phyloP scores from a whole-genome alignment of 257 asterid genomes.

The Ophiorrhiza pumila region DNA sequence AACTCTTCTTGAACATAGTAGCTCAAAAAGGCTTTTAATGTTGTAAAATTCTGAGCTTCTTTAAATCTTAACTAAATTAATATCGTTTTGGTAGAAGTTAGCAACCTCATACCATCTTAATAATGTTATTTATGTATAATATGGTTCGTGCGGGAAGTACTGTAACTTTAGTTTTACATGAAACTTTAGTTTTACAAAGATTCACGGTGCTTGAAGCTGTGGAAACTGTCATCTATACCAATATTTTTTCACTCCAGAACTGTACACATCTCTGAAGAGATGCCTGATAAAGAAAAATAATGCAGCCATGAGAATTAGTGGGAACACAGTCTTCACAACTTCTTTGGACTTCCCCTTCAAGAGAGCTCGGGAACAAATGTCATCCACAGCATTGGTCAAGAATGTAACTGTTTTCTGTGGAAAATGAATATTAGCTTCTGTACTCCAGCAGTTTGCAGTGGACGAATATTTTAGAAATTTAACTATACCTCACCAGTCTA shows the following conservation, averaged over 20 bases:
- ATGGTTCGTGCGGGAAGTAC: not conserved
- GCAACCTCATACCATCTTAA: not conserved
- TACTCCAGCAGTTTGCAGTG: not conserved
- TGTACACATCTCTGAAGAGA: not conserved
- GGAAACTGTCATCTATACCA: not conserved
- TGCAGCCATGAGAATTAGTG: constrained; percentile 29
- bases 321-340: constrained; percentile 18
- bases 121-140: no score
- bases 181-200: not conserved
- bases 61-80: not conserved
- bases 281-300: constrained; percentile 19
- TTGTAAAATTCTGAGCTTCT: not conserved
- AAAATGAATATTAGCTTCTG: not conserved
- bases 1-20: not conserved
- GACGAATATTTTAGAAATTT: not conserved
- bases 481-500: constrained; percentile 47
- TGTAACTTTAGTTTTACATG: not conserved
- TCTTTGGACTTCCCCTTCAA: constrained; percentile 26
- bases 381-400: constrained; percentile 34
- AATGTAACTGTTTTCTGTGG: constrained; percentile 39
- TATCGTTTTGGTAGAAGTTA: not conserved
- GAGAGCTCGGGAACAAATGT: constrained; percentile 26
- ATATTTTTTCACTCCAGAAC: not conserved
- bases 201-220: not conserved
- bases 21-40: not conserved